Percentiles rank a stretch among this genome's conserved stretches.
phyloP scores from a whole-genome alignment of 352 stramenopile genomes.

The Pythium aristosporum region DNA sequence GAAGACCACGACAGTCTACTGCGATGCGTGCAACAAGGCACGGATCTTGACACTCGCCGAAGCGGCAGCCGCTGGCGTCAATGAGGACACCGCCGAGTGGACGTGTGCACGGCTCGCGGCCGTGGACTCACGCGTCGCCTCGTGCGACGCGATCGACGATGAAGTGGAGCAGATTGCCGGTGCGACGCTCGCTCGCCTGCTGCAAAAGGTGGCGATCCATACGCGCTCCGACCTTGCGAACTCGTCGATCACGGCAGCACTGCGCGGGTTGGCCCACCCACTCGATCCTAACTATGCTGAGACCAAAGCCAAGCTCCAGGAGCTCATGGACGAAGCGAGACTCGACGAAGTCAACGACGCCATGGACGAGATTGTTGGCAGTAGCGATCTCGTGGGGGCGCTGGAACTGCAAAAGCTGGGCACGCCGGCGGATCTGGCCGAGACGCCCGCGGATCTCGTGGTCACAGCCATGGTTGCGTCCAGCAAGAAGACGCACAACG shows the following conservation, averaged over 20 bases:
- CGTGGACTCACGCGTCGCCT: conserved; percentile 29
- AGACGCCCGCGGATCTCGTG: conserved; percentile 71
- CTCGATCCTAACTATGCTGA: conserved; percentile 37
- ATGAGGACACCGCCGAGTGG: conserved; percentile 41
- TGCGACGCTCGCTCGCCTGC: conserved; percentile 37
- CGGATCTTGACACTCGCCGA: conserved; percentile 63
- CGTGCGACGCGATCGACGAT: conserved; percentile 66
- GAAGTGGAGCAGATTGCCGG: conserved; percentile 70
- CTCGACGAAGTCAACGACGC: conserved; percentile 81
- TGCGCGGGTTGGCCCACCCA: conserved; percentile 17
- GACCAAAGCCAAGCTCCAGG: conserved; percentile 46
- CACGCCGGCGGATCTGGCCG: conserved; percentile 72
- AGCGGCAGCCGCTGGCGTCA: conserved; percentile 29
- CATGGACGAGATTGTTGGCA: conserved; percentile 67
- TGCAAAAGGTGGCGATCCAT: conserved; percentile 42
- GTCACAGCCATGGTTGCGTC: conserved; percentile 30
- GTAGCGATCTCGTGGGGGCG: conserved; percentile 40
- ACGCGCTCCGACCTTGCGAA: conserved; percentile 67
- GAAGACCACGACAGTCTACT: conserved; percentile 72
- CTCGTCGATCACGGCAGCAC: not conserved
- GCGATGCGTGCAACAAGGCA: conserved; percentile 78
- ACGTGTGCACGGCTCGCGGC: conserved; percentile 45
- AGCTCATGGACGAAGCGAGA: conserved; percentile 67
- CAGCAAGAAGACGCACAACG: not conserved
- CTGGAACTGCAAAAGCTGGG: conserved; percentile 80